Evolutionary conservation across 2,329 filamentous ascomycete genomes (phyloP).

Genomic region (Bimuria novae-zelandiae): DNA sequence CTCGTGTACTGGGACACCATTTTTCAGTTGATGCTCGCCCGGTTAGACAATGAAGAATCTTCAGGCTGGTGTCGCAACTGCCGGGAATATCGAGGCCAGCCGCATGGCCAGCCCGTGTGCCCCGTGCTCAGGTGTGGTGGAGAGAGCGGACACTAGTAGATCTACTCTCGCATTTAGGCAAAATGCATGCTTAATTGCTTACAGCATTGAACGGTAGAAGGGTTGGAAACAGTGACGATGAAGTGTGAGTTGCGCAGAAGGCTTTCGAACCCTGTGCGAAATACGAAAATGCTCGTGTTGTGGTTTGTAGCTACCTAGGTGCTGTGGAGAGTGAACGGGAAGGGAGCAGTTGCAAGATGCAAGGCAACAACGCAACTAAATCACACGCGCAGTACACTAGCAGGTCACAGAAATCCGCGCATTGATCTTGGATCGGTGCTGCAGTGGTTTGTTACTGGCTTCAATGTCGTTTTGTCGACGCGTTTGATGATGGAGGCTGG

Average conservation of each 20-base stretch:
- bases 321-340: too few species aligned
- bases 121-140: conserved; percentile 1
- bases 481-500: too few species aligned
- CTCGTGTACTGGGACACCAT: neutral
- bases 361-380: too few species aligned
- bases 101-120: neutral
- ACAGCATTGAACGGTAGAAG: neutral
- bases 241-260: neutral
- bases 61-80: neutral
- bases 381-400: too few species aligned
- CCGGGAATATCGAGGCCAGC: neutral
- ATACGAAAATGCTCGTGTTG: too few species aligned
- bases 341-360: too few species aligned
- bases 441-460: too few species aligned
- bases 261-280: too few species aligned
- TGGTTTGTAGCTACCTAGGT: too few species aligned
- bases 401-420: too few species aligned
- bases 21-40: neutral
- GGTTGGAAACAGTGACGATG: neutral
- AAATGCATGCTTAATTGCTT: conserved; percentile 9
- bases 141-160: conserved; percentile 6
- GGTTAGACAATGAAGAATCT: neutral
- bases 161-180: conserved; percentile 1
- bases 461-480: too few species aligned
- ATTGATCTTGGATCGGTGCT: too few species aligned